Evolutionary conservation across 148 eudicot genomes (phyloP).

Genomic region (Rhododendron simsii): DNA sequence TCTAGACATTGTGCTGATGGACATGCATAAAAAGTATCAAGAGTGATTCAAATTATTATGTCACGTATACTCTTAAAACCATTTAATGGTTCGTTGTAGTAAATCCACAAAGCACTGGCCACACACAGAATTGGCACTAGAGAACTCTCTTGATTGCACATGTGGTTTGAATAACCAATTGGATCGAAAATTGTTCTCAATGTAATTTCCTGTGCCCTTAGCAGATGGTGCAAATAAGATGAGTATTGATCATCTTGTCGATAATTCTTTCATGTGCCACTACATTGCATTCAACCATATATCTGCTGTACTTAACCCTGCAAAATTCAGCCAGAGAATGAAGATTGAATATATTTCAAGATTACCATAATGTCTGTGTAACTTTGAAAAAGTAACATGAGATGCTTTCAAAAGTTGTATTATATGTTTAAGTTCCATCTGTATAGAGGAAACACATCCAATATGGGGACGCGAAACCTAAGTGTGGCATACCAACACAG

Average conservation of each 20-base stretch:
- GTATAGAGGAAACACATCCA: neutral
- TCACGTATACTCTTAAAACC: neutral
- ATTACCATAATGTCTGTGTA: neutral
- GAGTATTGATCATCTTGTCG: neutral
- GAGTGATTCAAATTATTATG: neutral
- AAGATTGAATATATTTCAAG: neutral
- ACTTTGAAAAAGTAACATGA: neutral
- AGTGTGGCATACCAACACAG: neutral
- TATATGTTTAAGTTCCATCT: neutral
- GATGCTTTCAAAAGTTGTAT: neutral
- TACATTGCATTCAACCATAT: neutral
- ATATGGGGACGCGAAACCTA: neutral
- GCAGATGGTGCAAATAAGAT: neutral
- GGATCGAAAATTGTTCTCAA: neutral
- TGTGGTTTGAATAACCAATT: neutral
- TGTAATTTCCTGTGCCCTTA: neutral
- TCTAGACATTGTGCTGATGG: neutral
- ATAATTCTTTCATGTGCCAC: neutral
- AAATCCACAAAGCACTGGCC: neutral
- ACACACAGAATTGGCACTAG: neutral
- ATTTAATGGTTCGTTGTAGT: neutral
- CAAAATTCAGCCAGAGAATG: neutral
- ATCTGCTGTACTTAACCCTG: neutral
- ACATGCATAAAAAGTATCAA: neutral
- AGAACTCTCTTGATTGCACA: neutral